Conservation (phyloP, 75 land plant genomes). For the Sequoiadendron giganteum region DNA sequence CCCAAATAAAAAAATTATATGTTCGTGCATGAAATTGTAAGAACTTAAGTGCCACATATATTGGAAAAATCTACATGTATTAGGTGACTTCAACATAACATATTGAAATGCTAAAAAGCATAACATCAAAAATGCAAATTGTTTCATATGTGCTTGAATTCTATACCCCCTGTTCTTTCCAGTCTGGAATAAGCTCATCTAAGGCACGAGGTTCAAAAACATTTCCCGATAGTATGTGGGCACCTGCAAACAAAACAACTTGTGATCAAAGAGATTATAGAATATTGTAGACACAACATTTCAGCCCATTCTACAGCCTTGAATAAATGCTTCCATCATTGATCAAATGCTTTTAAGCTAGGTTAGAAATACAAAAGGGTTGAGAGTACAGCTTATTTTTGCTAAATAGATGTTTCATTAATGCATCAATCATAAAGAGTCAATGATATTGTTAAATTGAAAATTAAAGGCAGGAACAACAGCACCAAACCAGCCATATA, state of each 20-base stretch:
- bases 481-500: neutral
- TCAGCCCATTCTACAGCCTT: neutral
- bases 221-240: slow-evolving; percentile 93
- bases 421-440: neutral
- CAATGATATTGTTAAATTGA: neutral
- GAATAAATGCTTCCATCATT: neutral
- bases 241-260: slow-evolving; percentile 42
- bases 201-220: slow-evolving; percentile 92
- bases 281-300: neutral
- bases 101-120: neutral
- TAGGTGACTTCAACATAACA: neutral
- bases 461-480: neutral
- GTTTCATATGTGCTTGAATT: neutral
- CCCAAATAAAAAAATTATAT: neutral
- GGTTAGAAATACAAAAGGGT: neutral
- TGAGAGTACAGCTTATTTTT: neutral
- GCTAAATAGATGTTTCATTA: neutral
- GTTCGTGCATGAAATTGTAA: neutral
- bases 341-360: neutral
- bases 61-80: neutral
- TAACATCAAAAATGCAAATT: neutral
- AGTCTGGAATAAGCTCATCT: slow-evolving; percentile 85
- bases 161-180: slow-evolving; percentile 83
- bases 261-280: neutral
- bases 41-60: neutral